Evolutionary conservation across 1,284 basidiomycete genomes (phyloP), one percentile per base, ranked within the genome.

Genomic region (Irpex lacteus): DNA sequence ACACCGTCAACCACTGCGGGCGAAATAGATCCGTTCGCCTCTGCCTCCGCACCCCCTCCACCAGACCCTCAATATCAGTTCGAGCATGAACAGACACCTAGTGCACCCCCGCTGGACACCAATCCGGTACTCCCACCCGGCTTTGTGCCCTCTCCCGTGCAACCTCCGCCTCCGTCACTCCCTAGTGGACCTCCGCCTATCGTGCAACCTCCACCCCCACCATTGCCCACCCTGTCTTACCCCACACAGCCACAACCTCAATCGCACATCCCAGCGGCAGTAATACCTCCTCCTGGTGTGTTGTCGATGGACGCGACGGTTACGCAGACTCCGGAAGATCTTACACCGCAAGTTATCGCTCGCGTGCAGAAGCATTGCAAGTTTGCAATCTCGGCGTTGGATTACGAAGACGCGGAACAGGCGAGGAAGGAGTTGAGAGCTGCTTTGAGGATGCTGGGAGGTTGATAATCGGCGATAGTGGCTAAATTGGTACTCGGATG

Each of bases 321-420:
- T 21, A 73, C 72, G n/a, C 67, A 71, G 19, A 44, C 71, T 18
- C 75, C 77, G 2, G 70, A 82, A 1, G 87, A 88, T 55, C 76
- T 92, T 55, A 88, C 91, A 2, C 86, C 90, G 1, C 75, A 75
- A 60, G 70, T 85, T 63, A 84, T 96, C 44, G 82, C 89, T 34
- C 87, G 89, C 69, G 86, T 85, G 26, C 95, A 98, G 80, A 96
- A 94, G 73, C 95, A 96, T 71, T 95, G 94, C 70, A 85, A 85
- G 61, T 97, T 90, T 78, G 96, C 96, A 5, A 94, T 97, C 65
- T 95, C 92, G 19, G 88, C 96, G 18, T 78, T 98, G 63, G 94
- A 98, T 72, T 98, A 95, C 74, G 96, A 98, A 72, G 96, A 98
- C 75, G 81, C 82, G 13, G 90, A 91, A 68, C 90, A 92, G 68